These are phyloP conservation scores for Leccinum variicolor DNA, from an alignment of 768 basidiomycete species.

Conservation along the genomic window DNA sequence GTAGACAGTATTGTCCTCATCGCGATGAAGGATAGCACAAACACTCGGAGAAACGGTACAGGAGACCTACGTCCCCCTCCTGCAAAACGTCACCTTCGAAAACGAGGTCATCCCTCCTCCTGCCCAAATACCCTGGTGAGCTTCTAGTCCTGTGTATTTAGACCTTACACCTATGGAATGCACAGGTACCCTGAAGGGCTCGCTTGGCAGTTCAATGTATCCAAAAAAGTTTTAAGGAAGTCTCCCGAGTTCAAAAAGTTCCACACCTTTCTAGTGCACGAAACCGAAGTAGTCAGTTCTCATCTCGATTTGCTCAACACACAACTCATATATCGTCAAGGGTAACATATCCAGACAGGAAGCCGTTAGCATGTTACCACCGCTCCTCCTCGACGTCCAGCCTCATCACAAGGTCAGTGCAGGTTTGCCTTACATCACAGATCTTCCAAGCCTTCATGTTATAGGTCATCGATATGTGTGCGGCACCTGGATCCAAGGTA, in stretches of 20 bases:
- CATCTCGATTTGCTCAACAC: background rate
- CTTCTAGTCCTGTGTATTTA: background rate
- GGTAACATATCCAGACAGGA: slow-evolving; percentile 96
- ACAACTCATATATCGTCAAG: slow-evolving; percentile 35
- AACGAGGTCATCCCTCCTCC: slow-evolving; percentile 76
- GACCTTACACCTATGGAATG: background rate
- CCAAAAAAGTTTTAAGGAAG: slow-evolving; percentile 85
- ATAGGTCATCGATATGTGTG: slow-evolving; percentile 95
- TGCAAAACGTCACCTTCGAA: slow-evolving; percentile 74
- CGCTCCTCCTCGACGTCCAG: slow-evolving; percentile 89
- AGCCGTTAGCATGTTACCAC: slow-evolving; percentile 99
- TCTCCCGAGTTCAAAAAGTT: slow-evolving; percentile 90
- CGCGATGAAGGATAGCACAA: slow-evolving; percentile 52
- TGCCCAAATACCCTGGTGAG: slow-evolving; percentile 79
- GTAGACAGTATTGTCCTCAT: background rate
- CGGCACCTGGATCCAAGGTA: slow-evolving; percentile 96
- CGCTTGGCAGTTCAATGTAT: slow-evolving; percentile 94
- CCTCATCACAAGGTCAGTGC: slow-evolving; percentile 75
- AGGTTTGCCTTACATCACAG: background rate
- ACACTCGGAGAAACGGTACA: slow-evolving; percentile 78
- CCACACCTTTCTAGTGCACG: slow-evolving; percentile 94
- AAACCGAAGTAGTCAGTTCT: slow-evolving; percentile 89
- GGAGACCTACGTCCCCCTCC: slow-evolving; percentile 70
- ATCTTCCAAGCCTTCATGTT: background rate
- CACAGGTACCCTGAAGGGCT: slow-evolving; percentile 90